phyloP scores from a whole-genome alignment of 495 filamentous ascomycete species.

The Penicillium coprophilum region DNA sequence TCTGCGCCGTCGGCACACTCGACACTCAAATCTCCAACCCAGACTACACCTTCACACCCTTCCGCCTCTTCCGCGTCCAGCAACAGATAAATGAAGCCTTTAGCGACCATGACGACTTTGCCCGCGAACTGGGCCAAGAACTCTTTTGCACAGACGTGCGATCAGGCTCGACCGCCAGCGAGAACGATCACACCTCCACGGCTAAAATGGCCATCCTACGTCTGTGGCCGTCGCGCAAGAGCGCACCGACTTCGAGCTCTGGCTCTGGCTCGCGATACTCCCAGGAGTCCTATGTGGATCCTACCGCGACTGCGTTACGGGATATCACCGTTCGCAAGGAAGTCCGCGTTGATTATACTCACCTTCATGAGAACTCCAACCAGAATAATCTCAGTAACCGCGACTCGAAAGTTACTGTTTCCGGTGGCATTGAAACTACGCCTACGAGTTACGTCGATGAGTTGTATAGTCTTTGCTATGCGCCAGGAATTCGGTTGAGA shows the following conservation, averaged over 20 bases:
- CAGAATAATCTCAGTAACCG: conserved; percentile 24
- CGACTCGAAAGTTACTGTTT: conserved; percentile 32
- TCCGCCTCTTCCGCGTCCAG: conserved; percentile 57
- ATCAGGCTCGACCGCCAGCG: conserved; percentile 27
- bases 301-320: conserved; percentile 29
- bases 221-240: conserved; percentile 37
- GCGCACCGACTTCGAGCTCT: neutral
- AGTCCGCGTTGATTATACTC: conserved; percentile 50
- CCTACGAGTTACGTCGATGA: conserved; percentile 43
- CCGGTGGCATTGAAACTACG: conserved; percentile 31
- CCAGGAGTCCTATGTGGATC: conserved; percentile 33
- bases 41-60: conserved; percentile 47
- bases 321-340: conserved; percentile 57
- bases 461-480: conserved; percentile 44
- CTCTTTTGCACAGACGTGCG: conserved; percentile 33
- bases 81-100: conserved; percentile 54
- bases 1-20: conserved; percentile 57
- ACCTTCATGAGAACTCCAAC: conserved; percentile 31
- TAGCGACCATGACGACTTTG: conserved; percentile 52
- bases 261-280: conserved; percentile 31
- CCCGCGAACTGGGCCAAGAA: conserved; percentile 40
- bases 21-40: conserved; percentile 40
- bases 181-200: conserved; percentile 28
- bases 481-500: conserved; percentile 35
- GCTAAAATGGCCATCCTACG: conserved; percentile 28